Base-by-base conservation (phyloP, 495 filamentous ascomycete genomes). In the Penicillium nucicola region DNA sequence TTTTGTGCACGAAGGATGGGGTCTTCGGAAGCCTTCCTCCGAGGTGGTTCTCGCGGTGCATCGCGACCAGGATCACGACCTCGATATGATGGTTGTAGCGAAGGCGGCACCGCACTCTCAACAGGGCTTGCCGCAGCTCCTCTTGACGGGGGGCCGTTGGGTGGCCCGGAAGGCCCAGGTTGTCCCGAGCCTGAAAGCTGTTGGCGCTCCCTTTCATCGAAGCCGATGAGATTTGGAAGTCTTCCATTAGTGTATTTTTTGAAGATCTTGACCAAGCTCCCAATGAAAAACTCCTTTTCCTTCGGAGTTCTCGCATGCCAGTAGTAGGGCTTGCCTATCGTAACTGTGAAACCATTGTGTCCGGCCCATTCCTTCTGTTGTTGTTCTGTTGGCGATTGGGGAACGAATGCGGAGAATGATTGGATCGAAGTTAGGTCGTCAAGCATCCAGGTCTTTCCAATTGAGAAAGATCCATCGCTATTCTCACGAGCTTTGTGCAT, bases 221-320 rank as follows among this genome's bases (percentile, higher is more conserved):
- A 97, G 7, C 92, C 92, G 37, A 82, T 77, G 14, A 98, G 71
- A 31, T 83, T 79, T 17, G 93, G 93, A 18, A 85, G 68, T 50
- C 83, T 87, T 9, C 95, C 93, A 20, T 88, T 87, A 10, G 95
- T 97, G 62, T 97, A 98, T 63, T 97, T 97, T 50, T 81, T 85
- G 65, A 87, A 98, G 32, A 98, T 96, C 70, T 97, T 97, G 51
- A 97, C 81, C 53, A 97, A 66, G 61, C 90, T 95, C 20, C 86
- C 88, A 61, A 97, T 95, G 67, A 98, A 98, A 71, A 96, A 97
- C 48, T 95, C 91, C 76, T 97, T 97, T 68, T 97, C 93, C 72
- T 95, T 96, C 38, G 86, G 78, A 11, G 86, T 92, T 32, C 85
- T 80, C 14, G 95, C 91, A 70, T 93, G 85, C 93, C 93, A 98